Percentiles rank a stretch among this genome's conserved stretches.
Evolutionary conservation across 1,139 yeast genomes (phyloP).

Genomic region (Candida sanyaensis): DNA sequence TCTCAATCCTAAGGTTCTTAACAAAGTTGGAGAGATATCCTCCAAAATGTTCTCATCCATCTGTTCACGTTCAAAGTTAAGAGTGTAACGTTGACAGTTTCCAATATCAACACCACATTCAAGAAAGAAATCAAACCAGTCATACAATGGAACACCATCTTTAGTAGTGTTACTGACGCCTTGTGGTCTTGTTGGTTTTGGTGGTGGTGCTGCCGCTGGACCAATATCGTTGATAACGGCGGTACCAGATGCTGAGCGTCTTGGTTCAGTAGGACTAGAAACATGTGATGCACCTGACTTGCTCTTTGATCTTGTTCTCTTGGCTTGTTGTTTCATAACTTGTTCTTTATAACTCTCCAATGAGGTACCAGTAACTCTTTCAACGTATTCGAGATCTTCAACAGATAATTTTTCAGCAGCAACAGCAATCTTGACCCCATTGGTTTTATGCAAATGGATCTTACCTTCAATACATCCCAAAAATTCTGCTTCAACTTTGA

Average conservation of each 20-base stretch:
- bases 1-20: slow-evolving; percentile 88
- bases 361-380: slow-evolving; percentile 81
- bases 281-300: slow-evolving; percentile 15
- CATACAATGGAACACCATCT: slow-evolving; percentile 57
- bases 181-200: slow-evolving; percentile 35
- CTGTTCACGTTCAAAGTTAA: slow-evolving; percentile 85
- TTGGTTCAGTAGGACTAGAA: slow-evolving; percentile 16
- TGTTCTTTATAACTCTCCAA: slow-evolving; percentile 58
- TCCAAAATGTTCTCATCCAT: slow-evolving; percentile 85
- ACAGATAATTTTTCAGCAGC: slow-evolving; percentile 80
- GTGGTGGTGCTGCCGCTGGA: slow-evolving; percentile 29
- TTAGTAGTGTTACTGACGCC: slow-evolving; percentile 31
- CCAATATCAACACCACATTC: slow-evolving; percentile 92
- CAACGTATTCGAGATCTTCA: slow-evolving; percentile 91
- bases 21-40: slow-evolving; percentile 77
- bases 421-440: slow-evolving; percentile 97
- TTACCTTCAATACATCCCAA: slow-evolving; percentile 94
- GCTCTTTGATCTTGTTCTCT: slow-evolving; percentile 29
- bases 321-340: slow-evolving; percentile 33
- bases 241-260: slow-evolving; percentile 28
- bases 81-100: slow-evolving; percentile 89
- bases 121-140: slow-evolving; percentile 96
- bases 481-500: slow-evolving; percentile 96
- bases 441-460: slow-evolving; percentile 87
- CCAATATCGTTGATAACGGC: slow-evolving; percentile 44